phyloP scores from a whole-genome alignment of 257 asterid genomes.

The Mitragyna speciosa region DNA sequence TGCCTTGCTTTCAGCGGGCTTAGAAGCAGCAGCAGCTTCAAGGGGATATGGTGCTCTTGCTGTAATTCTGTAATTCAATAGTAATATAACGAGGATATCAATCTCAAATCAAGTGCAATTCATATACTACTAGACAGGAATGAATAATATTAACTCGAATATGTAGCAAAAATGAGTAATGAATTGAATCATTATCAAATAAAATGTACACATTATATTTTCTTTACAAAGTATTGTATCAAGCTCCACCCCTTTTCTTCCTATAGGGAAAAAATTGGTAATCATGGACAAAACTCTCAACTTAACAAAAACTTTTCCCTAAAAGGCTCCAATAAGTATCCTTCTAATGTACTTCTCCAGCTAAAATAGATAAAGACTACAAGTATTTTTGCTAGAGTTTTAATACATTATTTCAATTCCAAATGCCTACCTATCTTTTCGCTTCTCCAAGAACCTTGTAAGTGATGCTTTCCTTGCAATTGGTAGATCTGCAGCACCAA shows the following conservation, averaged over 20 bases:
- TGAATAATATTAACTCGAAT: neutral
- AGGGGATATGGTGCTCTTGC: constrained; percentile 35
- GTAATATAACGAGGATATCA: neutral
- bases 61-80: constrained; percentile 23
- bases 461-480: constrained; percentile 44
- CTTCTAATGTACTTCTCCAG: neutral
- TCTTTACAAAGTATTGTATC: neutral
- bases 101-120: neutral
- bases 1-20: constrained; percentile 22
- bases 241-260: neutral
- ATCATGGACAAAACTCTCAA: neutral
- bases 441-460: constrained; percentile 46
- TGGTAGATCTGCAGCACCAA: constrained; percentile 35
- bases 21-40: constrained; percentile 10
- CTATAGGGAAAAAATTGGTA: neutral
- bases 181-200: neutral
- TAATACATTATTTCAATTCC: neutral
- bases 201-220: neutral
- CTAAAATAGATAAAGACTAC: neutral
- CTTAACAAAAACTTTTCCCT: neutral
- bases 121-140: too few species aligned
- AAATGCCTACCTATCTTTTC: constrained; percentile 42
- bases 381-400: neutral
- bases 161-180: neutral
- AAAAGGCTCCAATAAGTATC: neutral